A percentile compares a stretch with the other conserved stretches of the same genome.
phyloP scores from a whole-genome alignment of 441 rosid genomes.

The Manihot esculenta region DNA sequence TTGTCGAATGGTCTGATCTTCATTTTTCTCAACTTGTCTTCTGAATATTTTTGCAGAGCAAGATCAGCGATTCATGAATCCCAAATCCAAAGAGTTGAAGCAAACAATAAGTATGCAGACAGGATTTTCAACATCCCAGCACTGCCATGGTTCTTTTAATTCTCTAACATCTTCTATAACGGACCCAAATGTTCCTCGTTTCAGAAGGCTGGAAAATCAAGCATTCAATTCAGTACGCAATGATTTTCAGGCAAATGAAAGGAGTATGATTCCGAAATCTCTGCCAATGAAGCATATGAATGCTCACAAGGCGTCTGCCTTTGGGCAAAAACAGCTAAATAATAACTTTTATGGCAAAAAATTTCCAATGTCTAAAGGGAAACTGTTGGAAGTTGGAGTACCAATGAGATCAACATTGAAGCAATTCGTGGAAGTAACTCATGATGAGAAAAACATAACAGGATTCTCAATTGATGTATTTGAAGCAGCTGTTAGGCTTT shows the following conservation, averaged over 20 bases:
- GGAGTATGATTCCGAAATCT: background rate
- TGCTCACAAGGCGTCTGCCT: background rate
- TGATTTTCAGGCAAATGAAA: background rate
- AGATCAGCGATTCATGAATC: no score
- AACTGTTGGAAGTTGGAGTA: background rate
- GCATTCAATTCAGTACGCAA: background rate
- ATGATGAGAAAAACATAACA: background rate
- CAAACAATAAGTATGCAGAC: no score
- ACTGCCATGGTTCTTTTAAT: no score
- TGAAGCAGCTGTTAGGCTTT: background rate
- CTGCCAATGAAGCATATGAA: background rate
- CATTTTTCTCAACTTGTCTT: no score
- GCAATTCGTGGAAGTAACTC: background rate
- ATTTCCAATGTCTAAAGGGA: background rate
- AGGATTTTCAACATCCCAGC: no score
- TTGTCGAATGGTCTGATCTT: no score
- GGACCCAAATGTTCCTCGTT: no score
- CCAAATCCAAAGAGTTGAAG: no score
- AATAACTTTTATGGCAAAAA: background rate
- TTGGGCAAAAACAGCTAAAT: background rate
- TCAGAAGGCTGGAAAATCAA: background rate
- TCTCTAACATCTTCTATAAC: no score
- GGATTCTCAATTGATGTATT: slow-evolving; percentile 7
- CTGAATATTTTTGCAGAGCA: no score
- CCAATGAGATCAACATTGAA: slow-evolving; percentile 8